Base-by-base conservation (phyloP, 2,329 filamentous ascomycete genomes). In the Trichocomaceae sp. region DNA sequence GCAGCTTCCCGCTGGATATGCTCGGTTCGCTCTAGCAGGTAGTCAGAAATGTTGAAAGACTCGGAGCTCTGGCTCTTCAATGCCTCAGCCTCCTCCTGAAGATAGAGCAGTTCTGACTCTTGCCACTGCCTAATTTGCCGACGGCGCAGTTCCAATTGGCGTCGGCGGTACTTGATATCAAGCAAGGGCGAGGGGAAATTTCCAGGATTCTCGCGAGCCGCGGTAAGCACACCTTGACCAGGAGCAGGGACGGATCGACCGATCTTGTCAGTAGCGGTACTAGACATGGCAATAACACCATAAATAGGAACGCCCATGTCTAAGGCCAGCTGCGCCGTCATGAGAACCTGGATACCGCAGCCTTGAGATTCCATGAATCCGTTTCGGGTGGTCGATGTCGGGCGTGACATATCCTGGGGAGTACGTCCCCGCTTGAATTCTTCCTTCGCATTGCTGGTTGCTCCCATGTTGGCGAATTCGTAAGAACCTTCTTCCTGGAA, bases 351-450 rank as follows among this genome's bases (percentile, higher is more conserved):
- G 73, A 99, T 86, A 86, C 95, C 93, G 66, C 90, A 95, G 69
- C 93, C 93, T 75, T 99, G 93, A 2, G 95, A 96, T 76, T 99
- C 93, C 93, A 99, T 97, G 80, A 99, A 99, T 50, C 93, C 93
- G 66, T 91, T 93, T 74, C 93, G 83, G 59, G 93, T 99, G 2
- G 93, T 99, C 45, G 93, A 99, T 5, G 91, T 95, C 4, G 93
- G 93, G 59, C 93, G 87, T 31, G 95, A 99, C 93, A 99, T 99
- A 75, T 99, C 93, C 73, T 86, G 84, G 12, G 93, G 92, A 49
- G 93, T 97, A 62, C 93, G 89, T 47, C 93, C 93, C 67, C 97
- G 93, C 9, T 85, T 90, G 64, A 99, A 89, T 72, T 99, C 95
- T 63, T 97, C 91, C 58, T 96, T 87, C 23, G 92, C 91, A 69